Percentiles rank a stretch among this genome's conserved stretches.
phyloP scores from a whole-genome alignment of 2,329 filamentous ascomycete species.

The Blastomyces parvus region DNA sequence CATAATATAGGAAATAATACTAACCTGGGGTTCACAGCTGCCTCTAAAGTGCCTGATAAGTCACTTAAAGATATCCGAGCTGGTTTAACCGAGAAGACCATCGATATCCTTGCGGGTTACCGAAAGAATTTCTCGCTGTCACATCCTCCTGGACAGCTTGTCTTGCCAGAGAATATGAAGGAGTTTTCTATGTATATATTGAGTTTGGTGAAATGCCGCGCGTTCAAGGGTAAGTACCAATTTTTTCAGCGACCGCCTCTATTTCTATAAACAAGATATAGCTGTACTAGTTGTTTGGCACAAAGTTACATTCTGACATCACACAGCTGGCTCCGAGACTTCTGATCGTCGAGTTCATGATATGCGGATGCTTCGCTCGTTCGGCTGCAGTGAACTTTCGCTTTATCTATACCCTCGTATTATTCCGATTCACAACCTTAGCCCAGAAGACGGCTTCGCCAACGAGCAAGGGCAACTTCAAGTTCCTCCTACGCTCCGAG shows the following conservation, averaged over 20 bases:
- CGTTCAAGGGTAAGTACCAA: constrained; percentile 60
- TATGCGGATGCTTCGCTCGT: constrained; percentile 77
- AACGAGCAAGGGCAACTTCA: constrained; percentile 81
- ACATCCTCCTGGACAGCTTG: constrained; percentile 83
- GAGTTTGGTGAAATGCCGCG: constrained; percentile 76
- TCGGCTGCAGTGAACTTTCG: constrained; percentile 76
- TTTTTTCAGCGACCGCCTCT: neutral
- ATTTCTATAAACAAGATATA: neutral
- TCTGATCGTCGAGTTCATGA: constrained; percentile 87
- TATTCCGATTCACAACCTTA: constrained; percentile 80
- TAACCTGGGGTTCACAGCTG: constrained; percentile 41
- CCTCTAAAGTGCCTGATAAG: constrained; percentile 69
- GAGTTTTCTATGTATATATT: constrained; percentile 97
- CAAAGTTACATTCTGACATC: constrained; percentile 7
- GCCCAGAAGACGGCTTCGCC: constrained; percentile 82
- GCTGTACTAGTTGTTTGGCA: neutral
- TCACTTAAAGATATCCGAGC: constrained; percentile 76
- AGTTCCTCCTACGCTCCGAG: constrained; percentile 69
- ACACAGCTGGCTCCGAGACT: constrained; percentile 66
- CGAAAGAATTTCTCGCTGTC: constrained; percentile 82
- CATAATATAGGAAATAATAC: constrained; percentile 2
- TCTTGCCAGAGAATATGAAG: constrained; percentile 90
- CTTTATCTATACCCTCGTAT: constrained; percentile 94
- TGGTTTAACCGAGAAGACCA: constrained; percentile 77
- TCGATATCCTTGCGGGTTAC: constrained; percentile 85